Evolutionary conservation across 208 protist genomes (phyloP), one percentile per base, ranked within the genome.

Genomic region (Porcisia deanei): DNA sequence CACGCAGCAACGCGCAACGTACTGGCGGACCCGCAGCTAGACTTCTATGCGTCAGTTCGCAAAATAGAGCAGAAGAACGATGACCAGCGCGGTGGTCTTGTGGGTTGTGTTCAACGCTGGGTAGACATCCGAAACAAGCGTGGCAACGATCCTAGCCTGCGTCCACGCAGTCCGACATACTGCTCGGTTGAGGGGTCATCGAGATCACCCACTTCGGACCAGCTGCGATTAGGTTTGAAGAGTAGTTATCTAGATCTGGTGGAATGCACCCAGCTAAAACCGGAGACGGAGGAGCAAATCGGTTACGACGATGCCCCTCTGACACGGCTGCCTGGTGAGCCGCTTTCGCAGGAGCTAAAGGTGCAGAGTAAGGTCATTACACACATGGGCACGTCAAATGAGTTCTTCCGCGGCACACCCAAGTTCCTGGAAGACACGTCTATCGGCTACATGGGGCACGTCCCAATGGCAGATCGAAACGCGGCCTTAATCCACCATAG

Each of bases 231-330:
- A 18, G 79, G 88, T 1, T 78, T 76, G 10, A 80, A 73, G 49
- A 73, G 85, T 54, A 94, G 87, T 76, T 97, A 94, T 65, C 81
- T 97, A 2, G 93, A 97, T 75, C 74, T 94, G 37, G 93, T 97
- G 3, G 88, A 94, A 75, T 97, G 91, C 71, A 85, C 75, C 34
- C 91, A 93, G 49, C 82, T 86, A 14, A 85, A 88, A 57, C 88
- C 91, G 16, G 25, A 79, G 16, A 93, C 84, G 4, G 93, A 97
- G 80, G 65, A 91, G 34, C 81, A 93, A 66, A 76, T 88, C 57
- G 85, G 80, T 49, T 97, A 80, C 69, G 77, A 83, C 18, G 77
- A 69, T 22, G 76, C 73, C 0, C 92, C 92, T 34, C 52, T 85
- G 39, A 70, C 60, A 7, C 88, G 92, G 12, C 82, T 96, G 6